Base-by-base conservation (phyloP, 106 monocot genomes). In the Triglochin maritima region DNA sequence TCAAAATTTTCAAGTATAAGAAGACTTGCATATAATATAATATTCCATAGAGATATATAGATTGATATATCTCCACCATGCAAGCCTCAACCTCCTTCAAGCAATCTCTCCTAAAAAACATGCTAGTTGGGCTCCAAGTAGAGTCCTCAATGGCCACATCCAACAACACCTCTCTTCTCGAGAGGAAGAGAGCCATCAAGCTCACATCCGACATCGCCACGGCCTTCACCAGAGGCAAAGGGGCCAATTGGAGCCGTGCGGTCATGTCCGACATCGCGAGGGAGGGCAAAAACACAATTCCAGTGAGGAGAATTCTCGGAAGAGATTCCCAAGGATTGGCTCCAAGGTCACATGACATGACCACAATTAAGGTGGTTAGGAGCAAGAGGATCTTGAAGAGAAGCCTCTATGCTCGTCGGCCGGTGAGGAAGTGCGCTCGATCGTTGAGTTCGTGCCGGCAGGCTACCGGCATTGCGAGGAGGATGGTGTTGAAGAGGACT, bases 121-220 rank as follows among this genome's bases (percentile, higher is more conserved):
- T 61, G 60, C 60, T 61, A 6, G 7, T 29, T 4, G 60, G 60
- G 4, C 60, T 61, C 44, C 16, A 61, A 7, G 8, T 61, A 29
- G 60, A 61, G 9, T 44, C 60, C 10, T 61, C 60, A 61, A 44
- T 11, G 29, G 60, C 60, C n/a, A 42, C 71, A 41, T 76, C 70
- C 41, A 54, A 43, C 67, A 69, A 8, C 63, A 79, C 82, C 77
- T 80, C 54, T 45, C 9, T 81, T 44, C 48, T 43, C 43, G 78
- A 85, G 66, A 78, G 82, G 76, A 85, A 85, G 76, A 78, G 56
- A n/a, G 78, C 53, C 45, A 74, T 87, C 71, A 84, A 84, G 80
- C 68, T 63, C 73, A 60, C 73, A 0, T 82, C 85, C 2, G 73
- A 87, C 50, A 63, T 77, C 11, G 82, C 85, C 48, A 81, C 82